Base-by-base conservation (phyloP, 139 green algal genomes). In the Gonium pectorale region DNA sequence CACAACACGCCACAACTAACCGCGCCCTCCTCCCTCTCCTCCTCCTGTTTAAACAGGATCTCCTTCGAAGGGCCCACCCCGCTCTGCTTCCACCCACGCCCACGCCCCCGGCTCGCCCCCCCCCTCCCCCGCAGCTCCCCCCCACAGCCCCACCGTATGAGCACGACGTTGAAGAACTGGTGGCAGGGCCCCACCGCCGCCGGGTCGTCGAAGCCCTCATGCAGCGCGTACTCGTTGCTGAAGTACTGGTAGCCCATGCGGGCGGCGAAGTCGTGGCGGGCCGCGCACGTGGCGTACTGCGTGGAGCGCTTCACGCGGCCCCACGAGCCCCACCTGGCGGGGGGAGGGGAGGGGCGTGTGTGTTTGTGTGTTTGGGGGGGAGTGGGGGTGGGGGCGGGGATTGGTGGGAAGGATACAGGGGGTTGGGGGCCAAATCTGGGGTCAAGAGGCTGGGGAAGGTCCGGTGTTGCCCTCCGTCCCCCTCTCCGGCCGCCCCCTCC, bases 241-340 rank as follows among this genome's bases (percentile, higher is more conserved):
- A 82, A 82, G 75, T 82, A 82, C 75, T 82, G 75, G 29, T 71
- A 82, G 75, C 75, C 75, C 75, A 82, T 71, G 2, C 44, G 40
- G 3, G 75, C 75, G 17, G 75, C 75, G 56, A 82, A 82, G 35
- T 71, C 59, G 60, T 72, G 41, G 27, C 75, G 75, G 24, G 31
- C 0, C 27, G 46, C 56, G 75, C 75, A 82, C 21, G 75, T 82
- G 38, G 40, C 22, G 24, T 63, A 7, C 33, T 82, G 31, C 5
- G 75, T 82, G 59, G 24, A 22, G 21, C 75, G 75, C 38, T 60
- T 35, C 21, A 41, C 59, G 5, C 75, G 75, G 41, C 75, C 75
- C 75, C 75, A 82, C 5, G 75, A 72, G 75, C 75, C 75, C 75
- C 75, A 82, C 75, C 75, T 82, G 59, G 0, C 19, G 67, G 67